Base-by-base conservation (phyloP, 352 stramenopile genomes). In the Phytophthora colocasiae region DNA sequence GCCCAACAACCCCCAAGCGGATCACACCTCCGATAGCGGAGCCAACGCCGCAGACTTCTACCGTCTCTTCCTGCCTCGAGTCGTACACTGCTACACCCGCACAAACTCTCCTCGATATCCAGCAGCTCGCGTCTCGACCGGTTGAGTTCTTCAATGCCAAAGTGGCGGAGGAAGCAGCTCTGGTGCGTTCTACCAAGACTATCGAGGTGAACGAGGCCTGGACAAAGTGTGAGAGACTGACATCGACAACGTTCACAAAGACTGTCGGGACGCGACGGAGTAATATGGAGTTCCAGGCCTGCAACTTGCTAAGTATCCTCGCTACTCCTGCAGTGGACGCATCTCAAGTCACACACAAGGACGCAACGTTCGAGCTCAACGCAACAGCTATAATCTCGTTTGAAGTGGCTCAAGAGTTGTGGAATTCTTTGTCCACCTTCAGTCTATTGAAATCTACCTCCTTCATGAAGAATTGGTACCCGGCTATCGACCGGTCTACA, bases 291-390 rank as follows among this genome's bases (percentile, higher is more conserved):
- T 87, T 69, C 26, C 57, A 75, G 19, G 71, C 81, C 2, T 91
- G 83, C 48, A 91, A 89, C 39, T 72, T 91, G 31, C 41, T 91
- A 2, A 52, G 38, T 3, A 59, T 89, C 7, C 53, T 90, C 9
- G 65, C 69, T 3, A 63, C 54, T 1, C 36, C 47, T 2, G 24
- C 40, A 1, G 11, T 73, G 3, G 29, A 58, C n/a, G 56, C 61
- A 1, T 58, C 83, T 0, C 47, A 71, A 2, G 63, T 84, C 2
- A 51, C 45, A 5, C 58, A 60, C 49, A 46, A 69, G 19, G 77
- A 91, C 43, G 68, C 57, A 26, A 73, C 65, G 8, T 91, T 91
- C 38, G 83, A 91, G 61, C 63, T 90, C 53, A 91, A 91, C 47
- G 39, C 14, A 10, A 26, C 41, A 2, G 46, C 63, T 1, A 56